Evolutionary conservation across 164 flowering plant genomes (phyloP), one percentile per base, ranked within the genome.

Genomic region (Euptelea pleiosperma): DNA sequence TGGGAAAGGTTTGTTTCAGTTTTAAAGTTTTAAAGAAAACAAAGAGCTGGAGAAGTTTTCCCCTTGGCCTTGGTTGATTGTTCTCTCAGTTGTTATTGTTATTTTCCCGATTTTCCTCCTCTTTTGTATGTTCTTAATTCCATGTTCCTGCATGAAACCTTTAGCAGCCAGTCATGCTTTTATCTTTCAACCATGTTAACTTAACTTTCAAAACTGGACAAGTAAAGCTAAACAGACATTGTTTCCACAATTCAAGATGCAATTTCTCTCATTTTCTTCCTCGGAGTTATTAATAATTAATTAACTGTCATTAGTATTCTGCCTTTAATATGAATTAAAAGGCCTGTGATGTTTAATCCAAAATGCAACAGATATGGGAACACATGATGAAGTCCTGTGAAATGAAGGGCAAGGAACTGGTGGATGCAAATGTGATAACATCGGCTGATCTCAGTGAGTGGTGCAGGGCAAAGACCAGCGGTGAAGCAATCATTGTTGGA

Each of bases 311-410:
- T 22, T 10, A 42, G 37, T 28, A 21, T 36, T 47, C 8, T 47
- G 39, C 12, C 46, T 31, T 37, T 25, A 25, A 29, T 28, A n/a
- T 46, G 19, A 18, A 28, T 4, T 21, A 54, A 21, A 7, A 49
- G 19, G 29, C 28, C 28, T 26, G 2, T 42, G 24, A 4, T 62
- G 6, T 41, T 41, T 22, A 18, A 18, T 31, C 10, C 29, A 18
- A 61, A 49, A 63, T 63, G 44, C 30, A 29, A 67, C 82, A 91
- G 96, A 66, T 89, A 37, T 89, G 95, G 96, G 80, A 66, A 60
- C 60, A 78, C 53, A 75, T 80, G 65, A 81, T 80, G 85, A 77
- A 58, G 52, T 54, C 77, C 7, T 78, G 80, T 33, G 84, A 85
- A 63, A 45, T 65, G 29, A 76, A 69, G 50, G 98, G 91, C 24